Percentiles rank a stretch among this genome's conserved stretches.
Evolutionary conservation across 768 basidiomycete genomes (phyloP).

Genomic region (Cyclocybe aegerita): DNA sequence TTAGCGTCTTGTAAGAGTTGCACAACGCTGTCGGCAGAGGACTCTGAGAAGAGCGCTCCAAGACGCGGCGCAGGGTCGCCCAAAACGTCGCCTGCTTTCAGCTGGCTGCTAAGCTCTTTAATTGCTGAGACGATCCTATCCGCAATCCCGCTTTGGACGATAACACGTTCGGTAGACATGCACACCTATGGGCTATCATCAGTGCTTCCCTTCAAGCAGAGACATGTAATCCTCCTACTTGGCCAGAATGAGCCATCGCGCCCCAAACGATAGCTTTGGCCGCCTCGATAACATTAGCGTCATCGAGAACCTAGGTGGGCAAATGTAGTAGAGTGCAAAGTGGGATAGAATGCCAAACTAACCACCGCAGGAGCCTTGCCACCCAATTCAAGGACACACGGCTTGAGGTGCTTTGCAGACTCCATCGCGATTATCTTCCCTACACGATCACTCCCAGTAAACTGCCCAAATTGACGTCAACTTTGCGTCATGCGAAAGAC

Average conservation of each 20-base stretch:
- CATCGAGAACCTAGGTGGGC: slow-evolving; percentile 41
- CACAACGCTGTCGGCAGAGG: slow-evolving; percentile 45
- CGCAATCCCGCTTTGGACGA: slow-evolving; percentile 43
- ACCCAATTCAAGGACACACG: slow-evolving; percentile 55
- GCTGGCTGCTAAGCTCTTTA: slow-evolving; percentile 23
- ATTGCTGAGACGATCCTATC: slow-evolving; percentile 34
- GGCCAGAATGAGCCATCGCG: slow-evolving; percentile 48
- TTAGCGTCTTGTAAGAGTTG: slow-evolving; percentile 43
- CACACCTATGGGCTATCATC: slow-evolving; percentile 35
- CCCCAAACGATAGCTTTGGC: slow-evolving; percentile 47
- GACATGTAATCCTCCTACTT: slow-evolving; percentile 10
- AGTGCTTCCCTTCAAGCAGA: no score
- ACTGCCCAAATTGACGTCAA: slow-evolving; percentile 27
- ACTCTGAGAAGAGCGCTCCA: slow-evolving; percentile 41
- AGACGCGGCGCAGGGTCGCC: slow-evolving; percentile 28
- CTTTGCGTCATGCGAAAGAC: not conserved
- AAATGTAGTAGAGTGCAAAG: not conserved
- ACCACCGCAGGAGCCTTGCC: slow-evolving; percentile 55
- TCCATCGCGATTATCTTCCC: slow-evolving; percentile 52
- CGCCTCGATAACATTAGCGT: slow-evolving; percentile 53
- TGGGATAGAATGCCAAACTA: slow-evolving; percentile 13
- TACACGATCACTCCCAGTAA: slow-evolving; percentile 56
- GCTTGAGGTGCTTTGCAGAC: slow-evolving; percentile 56
- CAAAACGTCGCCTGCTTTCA: slow-evolving; percentile 40
- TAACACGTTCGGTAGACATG: slow-evolving; percentile 60